A percentile compares a stretch with the other conserved stretches of the same genome.
Conservation (phyloP, 345 rosid genomes). For the Cardiospermum halicacabum region DNA sequence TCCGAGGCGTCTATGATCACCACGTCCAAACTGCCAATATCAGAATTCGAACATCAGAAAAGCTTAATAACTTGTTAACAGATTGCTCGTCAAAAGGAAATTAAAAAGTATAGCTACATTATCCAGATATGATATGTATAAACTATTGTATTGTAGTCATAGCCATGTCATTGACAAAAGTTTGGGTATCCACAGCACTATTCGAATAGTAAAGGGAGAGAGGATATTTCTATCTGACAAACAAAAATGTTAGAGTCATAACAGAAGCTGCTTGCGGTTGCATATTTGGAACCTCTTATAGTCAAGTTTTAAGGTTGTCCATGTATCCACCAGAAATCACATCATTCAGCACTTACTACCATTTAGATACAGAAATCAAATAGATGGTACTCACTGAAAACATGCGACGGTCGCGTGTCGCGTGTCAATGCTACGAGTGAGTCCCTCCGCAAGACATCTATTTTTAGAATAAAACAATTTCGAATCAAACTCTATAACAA, state of each 20-base stretch:
- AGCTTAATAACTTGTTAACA: not conserved
- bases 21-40: slow-evolving; percentile 77
- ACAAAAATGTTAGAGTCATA: too few relatives aligned
- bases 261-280: too few relatives aligned
- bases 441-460: slow-evolving; percentile 99
- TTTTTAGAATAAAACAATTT: slow-evolving; percentile 13
- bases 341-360: not conserved
- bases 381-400: slow-evolving; percentile 67
- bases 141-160: too few relatives aligned
- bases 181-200: too few relatives aligned
- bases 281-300: too few relatives aligned
- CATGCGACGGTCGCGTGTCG: slow-evolving; percentile 74
- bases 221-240: too few relatives aligned
- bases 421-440: slow-evolving; percentile 94
- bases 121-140: too few relatives aligned
- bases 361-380: not conserved
- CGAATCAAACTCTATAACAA: not conserved
- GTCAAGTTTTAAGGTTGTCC: not conserved
- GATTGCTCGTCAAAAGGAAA: not conserved
- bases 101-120: too few relatives aligned
- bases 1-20: slow-evolving; percentile 96
- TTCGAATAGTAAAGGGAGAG: too few relatives aligned
- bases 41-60: slow-evolving; percentile 14
- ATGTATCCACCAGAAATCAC: not conserved
- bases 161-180: too few relatives aligned